phyloP scores from a whole-genome alignment of 495 filamentous ascomycete species.

The Staphylotrichum tortipilum region DNA sequence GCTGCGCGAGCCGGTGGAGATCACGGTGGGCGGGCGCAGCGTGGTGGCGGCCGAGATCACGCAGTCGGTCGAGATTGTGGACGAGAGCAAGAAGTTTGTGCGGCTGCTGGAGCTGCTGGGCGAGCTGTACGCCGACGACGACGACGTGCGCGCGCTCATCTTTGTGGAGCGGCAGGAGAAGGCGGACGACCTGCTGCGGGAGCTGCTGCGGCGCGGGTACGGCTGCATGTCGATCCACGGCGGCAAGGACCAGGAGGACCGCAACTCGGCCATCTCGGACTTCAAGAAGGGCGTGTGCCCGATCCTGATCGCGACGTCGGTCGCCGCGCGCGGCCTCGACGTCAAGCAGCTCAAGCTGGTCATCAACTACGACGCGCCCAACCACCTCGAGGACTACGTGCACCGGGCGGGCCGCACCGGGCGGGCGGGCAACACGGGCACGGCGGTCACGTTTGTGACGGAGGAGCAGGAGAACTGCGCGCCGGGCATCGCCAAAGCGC shows the following conservation, averaged over 20 bases:
- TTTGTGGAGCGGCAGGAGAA: constrained; percentile 96
- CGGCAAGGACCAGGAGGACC: constrained; percentile 90
- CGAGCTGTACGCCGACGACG: constrained; percentile 75
- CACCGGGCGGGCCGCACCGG: constrained; percentile 93
- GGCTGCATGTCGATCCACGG: constrained; percentile 95
- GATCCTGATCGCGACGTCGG: constrained; percentile 87
- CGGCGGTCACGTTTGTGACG: constrained; percentile 89
- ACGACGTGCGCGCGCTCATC: constrained; percentile 80
- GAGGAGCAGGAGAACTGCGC: constrained; percentile 86
- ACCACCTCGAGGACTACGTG: constrained; percentile 96
- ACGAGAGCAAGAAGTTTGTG: constrained; percentile 75
- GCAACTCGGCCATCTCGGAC: constrained; percentile 87
- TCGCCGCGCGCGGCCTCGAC: constrained; percentile 90
- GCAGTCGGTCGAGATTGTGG: constrained; percentile 82
- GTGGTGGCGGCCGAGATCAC: constrained; percentile 92
- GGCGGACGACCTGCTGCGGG: constrained; percentile 73
- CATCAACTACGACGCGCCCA: constrained; percentile 93
- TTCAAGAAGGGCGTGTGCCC: constrained; percentile 90
- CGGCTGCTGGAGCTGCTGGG: constrained; percentile 80
- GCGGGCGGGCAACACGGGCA: constrained; percentile 88
- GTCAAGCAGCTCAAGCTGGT: constrained; percentile 96
- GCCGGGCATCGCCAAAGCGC: constrained; percentile 80
- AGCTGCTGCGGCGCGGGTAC: constrained; percentile 81
- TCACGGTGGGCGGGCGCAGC: constrained; percentile 82
- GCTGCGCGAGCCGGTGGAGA: constrained; percentile 78